Evolutionary conservation across 257 asterid species (phyloP), one percentile per base, ranked within the genome.

Genomic region (Fraxinus quadrangulata): DNA sequence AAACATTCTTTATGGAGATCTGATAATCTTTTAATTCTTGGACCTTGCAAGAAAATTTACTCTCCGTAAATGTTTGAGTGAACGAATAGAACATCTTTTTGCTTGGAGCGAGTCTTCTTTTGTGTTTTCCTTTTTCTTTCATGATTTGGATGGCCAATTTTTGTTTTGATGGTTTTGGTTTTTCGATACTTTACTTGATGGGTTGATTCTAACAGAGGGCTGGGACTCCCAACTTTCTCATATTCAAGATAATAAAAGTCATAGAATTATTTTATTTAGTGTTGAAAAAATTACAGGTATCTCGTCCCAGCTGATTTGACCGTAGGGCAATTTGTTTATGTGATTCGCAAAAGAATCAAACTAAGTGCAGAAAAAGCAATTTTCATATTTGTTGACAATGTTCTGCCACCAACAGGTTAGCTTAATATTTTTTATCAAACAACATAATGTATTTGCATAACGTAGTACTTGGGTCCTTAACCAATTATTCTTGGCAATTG

Each of bases 271-370:
- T 54, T 54, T 14, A 6, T 19, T 54, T 54, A 19, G 74, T 34
- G 65, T 19, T 30, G 77, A 10, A 47, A 74, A 78, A 75, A 78
- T 75, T 71, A 45, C 89, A 91, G 96, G 87, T 74, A 74, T 61
- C 77, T 74, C 9, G 77, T 74, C 10, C 77, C 77, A 19, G 77
- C 77, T 51, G 77, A 74, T 31, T 37, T 74, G 69, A 74, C 77
- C 19, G 77, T 74, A 7, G 77, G 77, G 30, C 77, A 74, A 74
- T 74, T 74, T 36, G 77, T 74, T 16, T 74, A 74, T 33, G 77
- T 74, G 51, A 74, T 74, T 54, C 77, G 77, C 31, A 74, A 74
- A 61, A 74, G 77, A 13, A 74, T 74, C 40, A 74, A 74, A 54
- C 31, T 54, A 23, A 54, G 69, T 74, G 77, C 77, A 26, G 77